Percentiles rank a stretch among this genome's conserved stretches.
Conservation (phyloP, 768 basidiomycete species). For the Lanmaoa rubissima region DNA sequence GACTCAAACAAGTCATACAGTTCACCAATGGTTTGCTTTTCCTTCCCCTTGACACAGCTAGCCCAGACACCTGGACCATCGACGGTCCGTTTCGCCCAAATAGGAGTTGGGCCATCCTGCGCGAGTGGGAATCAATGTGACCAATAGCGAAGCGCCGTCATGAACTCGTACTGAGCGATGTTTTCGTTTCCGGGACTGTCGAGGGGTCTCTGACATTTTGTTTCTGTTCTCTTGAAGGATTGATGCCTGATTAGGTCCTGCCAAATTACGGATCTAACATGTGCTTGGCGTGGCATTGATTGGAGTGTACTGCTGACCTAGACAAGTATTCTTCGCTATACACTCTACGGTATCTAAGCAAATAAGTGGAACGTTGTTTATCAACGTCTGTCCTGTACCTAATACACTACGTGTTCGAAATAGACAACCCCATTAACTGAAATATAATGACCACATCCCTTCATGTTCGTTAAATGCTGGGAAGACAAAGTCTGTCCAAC, state of each 20-base stretch:
- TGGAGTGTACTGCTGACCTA: background rate
- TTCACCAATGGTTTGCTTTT: slow-evolving; percentile 74
- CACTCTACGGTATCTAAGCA: slow-evolving; percentile 22
- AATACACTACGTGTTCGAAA: slow-evolving; percentile 9
- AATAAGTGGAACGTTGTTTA: slow-evolving; percentile 3
- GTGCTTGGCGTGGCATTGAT: background rate
- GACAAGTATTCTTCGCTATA: background rate
- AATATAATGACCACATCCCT: slow-evolving; percentile 23
- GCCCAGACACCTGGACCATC: slow-evolving; percentile 87
- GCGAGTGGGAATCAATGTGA: slow-evolving; percentile 1
- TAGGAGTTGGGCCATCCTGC: slow-evolving; percentile 61
- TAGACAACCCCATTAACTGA: slow-evolving; percentile 24
- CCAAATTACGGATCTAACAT: background rate
- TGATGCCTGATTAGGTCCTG: background rate
- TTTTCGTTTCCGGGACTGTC: slow-evolving; percentile 42
- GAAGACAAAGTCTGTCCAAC: background rate
- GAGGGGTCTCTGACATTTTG: slow-evolving; percentile 21
- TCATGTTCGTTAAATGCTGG: slow-evolving; percentile 3
- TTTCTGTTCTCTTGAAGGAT: background rate
- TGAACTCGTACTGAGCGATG: slow-evolving; percentile 46
- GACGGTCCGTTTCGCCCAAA: slow-evolving; percentile 62
- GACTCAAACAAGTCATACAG: slow-evolving; percentile 76
- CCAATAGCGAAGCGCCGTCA: background rate
- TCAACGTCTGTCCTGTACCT: background rate
- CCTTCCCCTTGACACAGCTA: slow-evolving; percentile 83